Evolutionary conservation across 2,329 filamentous ascomycete species (phyloP).

Genomic region (Verticillium nubilum): DNA sequence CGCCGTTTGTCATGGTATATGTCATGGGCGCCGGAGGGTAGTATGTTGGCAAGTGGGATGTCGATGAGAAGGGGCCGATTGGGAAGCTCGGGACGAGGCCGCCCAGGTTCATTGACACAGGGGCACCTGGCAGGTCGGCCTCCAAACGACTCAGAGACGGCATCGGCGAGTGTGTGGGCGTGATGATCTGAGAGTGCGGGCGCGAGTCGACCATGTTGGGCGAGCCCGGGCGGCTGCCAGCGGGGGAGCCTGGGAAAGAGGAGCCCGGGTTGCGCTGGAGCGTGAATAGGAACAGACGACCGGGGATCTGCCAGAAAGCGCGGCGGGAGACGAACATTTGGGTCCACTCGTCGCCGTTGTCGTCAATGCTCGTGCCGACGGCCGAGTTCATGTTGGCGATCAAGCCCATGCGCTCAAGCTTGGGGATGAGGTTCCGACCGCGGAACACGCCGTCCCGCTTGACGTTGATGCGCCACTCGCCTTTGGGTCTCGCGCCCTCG

Average conservation of each 20-base stretch:
- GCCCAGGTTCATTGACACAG: slow-evolving; percentile 29
- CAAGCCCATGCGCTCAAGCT: slow-evolving; percentile 89
- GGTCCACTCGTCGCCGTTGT: slow-evolving; percentile 62
- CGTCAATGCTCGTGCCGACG: slow-evolving; percentile 61
- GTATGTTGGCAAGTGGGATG: slow-evolving; percentile 83
- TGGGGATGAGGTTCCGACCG: slow-evolving; percentile 75
- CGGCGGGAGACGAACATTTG: slow-evolving; percentile 76
- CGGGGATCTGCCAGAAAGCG: slow-evolving; percentile 90
- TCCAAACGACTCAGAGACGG: slow-evolving; percentile 13
- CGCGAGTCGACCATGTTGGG: slow-evolving; percentile 32
- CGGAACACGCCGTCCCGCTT: slow-evolving; percentile 84
- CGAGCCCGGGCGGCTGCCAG: slow-evolving; percentile 47
- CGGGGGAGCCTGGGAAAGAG: slow-evolving; percentile 45
- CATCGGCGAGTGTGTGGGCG: slow-evolving; percentile 18
- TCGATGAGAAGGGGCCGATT: slow-evolving; percentile 70
- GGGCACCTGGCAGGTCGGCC: slow-evolving; percentile 15
- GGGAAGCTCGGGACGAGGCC: slow-evolving; percentile 33
- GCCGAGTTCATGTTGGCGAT: slow-evolving; percentile 70
- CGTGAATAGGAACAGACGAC: slow-evolving; percentile 82
- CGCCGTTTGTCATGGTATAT: slow-evolving; percentile 70
- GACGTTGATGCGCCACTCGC: slow-evolving; percentile 83
- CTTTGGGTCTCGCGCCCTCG: slow-evolving; percentile 64
- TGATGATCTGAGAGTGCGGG: slow-evolving; percentile 16
- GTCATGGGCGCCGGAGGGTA: slow-evolving; percentile 80
- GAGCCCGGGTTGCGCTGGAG: slow-evolving; percentile 52